Evolutionary conservation across 202 grass and related monocot genomes (phyloP), one percentile per base, ranked within the genome.

Genomic region (Panicum hallii): DNA sequence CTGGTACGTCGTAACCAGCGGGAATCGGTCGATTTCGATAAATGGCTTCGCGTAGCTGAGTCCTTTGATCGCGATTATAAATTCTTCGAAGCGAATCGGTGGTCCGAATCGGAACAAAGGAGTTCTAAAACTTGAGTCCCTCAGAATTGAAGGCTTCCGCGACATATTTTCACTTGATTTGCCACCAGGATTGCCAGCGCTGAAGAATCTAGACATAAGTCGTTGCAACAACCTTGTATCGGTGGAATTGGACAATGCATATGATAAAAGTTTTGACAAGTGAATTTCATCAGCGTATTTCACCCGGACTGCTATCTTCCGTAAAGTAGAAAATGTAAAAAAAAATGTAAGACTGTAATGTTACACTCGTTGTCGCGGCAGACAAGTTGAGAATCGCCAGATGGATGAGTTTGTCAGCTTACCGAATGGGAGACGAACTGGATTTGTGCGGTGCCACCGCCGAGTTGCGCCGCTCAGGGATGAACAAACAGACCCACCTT

Each of bases 121-220:
- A 77, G 56, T 77, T 17, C 3, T 63, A 13, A 77, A 62, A 5
- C 74, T 63, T 4, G 57, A 78, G 14, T 78, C 23, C 2, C 57
- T 48, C 7, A 78, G 48, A 78, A 48, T 63, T 13, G 57, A 78
- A 34, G 57, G 75, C 23, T 47, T 78, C 42, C 57, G 63, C 1
- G 75, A 78, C 22, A 63, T 32, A 43, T 12, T 63, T 28, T 62
- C 42, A 45, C 32, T 77, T 19, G 56, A 77, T 46, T 42, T 77
- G 23, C 22, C 74, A 62, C 40, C 46, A 40, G 42, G 57, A 17
- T 78, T 78, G 57, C 58, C 58, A n/a, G 43, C 9, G 2, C 58
- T 79, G 15, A 64, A 63, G 76, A 79, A 79, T 49, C 76, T 79
- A 9, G 60, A 79, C 26, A 49, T 79, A 79, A 79, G 16, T 36